These are phyloP conservation scores for Rickenella mellea DNA, from an alignment of 768 basidiomycete genomes.

Conservation along the genomic window DNA sequence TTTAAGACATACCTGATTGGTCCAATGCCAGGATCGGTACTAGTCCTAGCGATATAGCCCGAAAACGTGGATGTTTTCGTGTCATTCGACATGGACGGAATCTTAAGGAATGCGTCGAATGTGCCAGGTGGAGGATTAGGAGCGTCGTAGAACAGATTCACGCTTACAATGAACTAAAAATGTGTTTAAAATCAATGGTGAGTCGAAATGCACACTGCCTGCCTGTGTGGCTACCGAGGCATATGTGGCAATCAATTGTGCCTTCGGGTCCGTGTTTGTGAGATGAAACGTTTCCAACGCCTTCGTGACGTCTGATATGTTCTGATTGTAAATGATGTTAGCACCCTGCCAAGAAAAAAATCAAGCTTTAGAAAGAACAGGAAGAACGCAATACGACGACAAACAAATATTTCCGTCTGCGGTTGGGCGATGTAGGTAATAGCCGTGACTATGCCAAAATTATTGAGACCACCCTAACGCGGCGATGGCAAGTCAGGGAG, in stretches of 20 bases:
- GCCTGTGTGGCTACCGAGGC: neutral
- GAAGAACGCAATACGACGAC: too few relatives aligned
- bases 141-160: slow-evolving; percentile 14
- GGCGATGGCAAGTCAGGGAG: neutral
- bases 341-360: slow-evolving; percentile 32
- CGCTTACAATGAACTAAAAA: slow-evolving; percentile 1
- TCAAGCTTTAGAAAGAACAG: neutral
- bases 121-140: slow-evolving; percentile 10
- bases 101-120: slow-evolving; percentile 10
- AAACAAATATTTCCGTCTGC: neutral
- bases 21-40: neutral
- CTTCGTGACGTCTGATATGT: slow-evolving; percentile 8
- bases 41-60: neutral
- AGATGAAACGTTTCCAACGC: neutral
- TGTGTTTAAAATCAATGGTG: neutral
- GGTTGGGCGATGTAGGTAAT: neutral
- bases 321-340: slow-evolving; percentile 21
- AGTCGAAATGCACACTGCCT: neutral
- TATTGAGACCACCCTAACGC: slow-evolving; percentile 1
- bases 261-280: neutral
- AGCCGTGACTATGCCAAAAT: neutral
- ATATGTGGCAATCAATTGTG: neutral
- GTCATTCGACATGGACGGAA: slow-evolving; percentile 1
- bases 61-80: slow-evolving; percentile 1
- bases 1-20: neutral